These are phyloP conservation scores for Chrysopogon serrulatus DNA, from an alignment of 176 grass and related monocot species.

Conservation along the genomic window DNA sequence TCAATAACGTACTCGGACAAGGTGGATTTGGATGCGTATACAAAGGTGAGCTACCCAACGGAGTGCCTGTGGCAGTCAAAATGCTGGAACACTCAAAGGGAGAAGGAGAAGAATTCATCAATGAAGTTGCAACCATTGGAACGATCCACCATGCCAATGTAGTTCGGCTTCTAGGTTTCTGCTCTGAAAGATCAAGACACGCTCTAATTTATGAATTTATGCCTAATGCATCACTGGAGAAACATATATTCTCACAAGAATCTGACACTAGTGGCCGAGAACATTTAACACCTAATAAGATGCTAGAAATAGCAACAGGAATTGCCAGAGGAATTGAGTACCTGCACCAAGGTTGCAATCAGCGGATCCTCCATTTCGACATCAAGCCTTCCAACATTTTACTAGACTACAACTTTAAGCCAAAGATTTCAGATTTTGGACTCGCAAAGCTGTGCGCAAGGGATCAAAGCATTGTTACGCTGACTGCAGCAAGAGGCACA, in stretches of 20 bases:
- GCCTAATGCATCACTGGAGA: slow-evolving; percentile 54
- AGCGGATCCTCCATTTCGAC: slow-evolving; percentile 68
- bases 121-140: slow-evolving; percentile 72
- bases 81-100: slow-evolving; percentile 46
- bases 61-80: slow-evolving; percentile 65
- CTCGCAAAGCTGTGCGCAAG: slow-evolving; percentile 58
- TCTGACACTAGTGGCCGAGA: neutral
- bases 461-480: slow-evolving; percentile 49
- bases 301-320: slow-evolving; percentile 34
- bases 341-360: slow-evolving; percentile 56
- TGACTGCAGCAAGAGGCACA: slow-evolving; percentile 41
- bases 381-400: slow-evolving; percentile 71
- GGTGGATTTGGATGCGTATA: slow-evolving; percentile 67
- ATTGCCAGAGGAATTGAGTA: slow-evolving; percentile 65
- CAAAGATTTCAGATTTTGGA: slow-evolving; percentile 68
- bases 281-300: neutral
- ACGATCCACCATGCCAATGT: slow-evolving; percentile 65
- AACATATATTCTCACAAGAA: slow-evolving; percentile 11
- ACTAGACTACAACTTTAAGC: slow-evolving; percentile 39
- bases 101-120: slow-evolving; percentile 66
- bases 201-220: slow-evolving; percentile 64
- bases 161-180: slow-evolving; percentile 54
- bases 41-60: slow-evolving; percentile 44
- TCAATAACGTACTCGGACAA: slow-evolving; percentile 40
- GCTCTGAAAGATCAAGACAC: slow-evolving; percentile 32